phyloP scores from a whole-genome alignment of 129 eudicot genomes.

The Ambrosia trifida region DNA sequence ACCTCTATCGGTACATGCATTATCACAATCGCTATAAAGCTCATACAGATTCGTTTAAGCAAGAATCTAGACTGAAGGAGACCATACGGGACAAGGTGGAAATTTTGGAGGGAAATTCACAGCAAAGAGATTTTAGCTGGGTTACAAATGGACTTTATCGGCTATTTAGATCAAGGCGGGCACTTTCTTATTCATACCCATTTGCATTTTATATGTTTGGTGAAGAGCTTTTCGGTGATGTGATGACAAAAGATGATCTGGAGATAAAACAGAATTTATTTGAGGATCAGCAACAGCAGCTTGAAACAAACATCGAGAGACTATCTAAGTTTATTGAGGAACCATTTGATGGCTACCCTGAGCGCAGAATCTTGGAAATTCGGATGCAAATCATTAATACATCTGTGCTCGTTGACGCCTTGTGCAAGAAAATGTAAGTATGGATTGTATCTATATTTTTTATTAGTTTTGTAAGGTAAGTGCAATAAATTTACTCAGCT shows the following conservation, averaged over 20 bases:
- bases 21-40: conserved; percentile 94
- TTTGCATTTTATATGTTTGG: conserved; percentile 98
- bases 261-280: conserved; percentile 87
- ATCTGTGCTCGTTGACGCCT: conserved; percentile 71
- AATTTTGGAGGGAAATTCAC: conserved; percentile 58
- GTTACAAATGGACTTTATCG: conserved; percentile 84
- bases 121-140: conserved; percentile 85
- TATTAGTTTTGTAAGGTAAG: background rate
- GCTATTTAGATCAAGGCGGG: conserved; percentile 85
- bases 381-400: conserved; percentile 86
- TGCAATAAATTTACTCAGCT: conserved; percentile 24
- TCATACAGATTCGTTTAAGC: conserved; percentile 90
- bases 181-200: conserved; percentile 89
- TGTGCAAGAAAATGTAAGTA: conserved; percentile 95
- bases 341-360: conserved; percentile 68
- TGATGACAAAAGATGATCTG: conserved; percentile 71
- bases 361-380: conserved; percentile 53
- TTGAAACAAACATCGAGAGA: conserved; percentile 88
- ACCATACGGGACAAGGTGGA: conserved; percentile 63
- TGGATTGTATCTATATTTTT: background rate
- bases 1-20: conserved; percentile 87
- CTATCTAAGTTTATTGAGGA: conserved; percentile 79
- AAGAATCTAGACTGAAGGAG: conserved; percentile 75
- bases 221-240: conserved; percentile 77
- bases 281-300: conserved; percentile 98